Base-by-base conservation (phyloP, 129 eudicot genomes). In the Chrysanthemum seticuspe region DNA sequence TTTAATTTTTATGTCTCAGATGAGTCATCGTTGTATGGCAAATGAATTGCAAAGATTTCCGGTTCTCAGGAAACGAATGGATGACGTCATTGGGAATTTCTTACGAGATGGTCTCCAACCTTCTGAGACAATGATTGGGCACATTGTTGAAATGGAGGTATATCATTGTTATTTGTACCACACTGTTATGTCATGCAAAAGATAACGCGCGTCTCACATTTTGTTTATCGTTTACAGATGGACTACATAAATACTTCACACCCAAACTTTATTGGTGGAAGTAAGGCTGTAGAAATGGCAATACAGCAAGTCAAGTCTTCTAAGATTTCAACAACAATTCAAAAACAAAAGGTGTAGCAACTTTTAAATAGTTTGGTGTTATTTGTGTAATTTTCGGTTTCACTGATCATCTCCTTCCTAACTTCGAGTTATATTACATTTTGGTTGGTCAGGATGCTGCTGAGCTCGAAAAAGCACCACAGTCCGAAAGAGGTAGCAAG, bases 141-240 rank as follows among this genome's bases (percentile, higher is more conserved):
- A 90, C 84, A 90, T 90, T 56, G 86, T 95, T 79, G 99, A 95
- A 72, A 95, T 90, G 97, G 96, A 95, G 99, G 99, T 95, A 85
- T 60, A 71, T 66, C 56, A 64, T 64, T 36, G n/a, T 8, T 34
- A 23, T 16, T 52, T 14, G 44, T 47, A 55, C 67, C 8, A 40
- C 15, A 8, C 25, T 10, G 15, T 66, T 58, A 44, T 44, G 54
- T 44, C 31, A 18, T 21, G 50, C 36, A 65, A 66, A 66, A 75
- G 25, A 60, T 57, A 61, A 58, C 58, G 2, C 16, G 2, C 40
- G 65, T 61, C 9, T n/a, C 5, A 13, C 6, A 15, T 15, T 71
- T 44, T 63, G 23, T 71, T 67, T n/a, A 15, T 36, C 54, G 45
- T 62, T 54, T 71, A 53, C 71, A 95, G 99, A 90, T 95, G 97